These are phyloP conservation scores for Xylariaceae sp. DNA, from an alignment of 2,329 filamentous ascomycete species.

Conservation along the genomic window DNA sequence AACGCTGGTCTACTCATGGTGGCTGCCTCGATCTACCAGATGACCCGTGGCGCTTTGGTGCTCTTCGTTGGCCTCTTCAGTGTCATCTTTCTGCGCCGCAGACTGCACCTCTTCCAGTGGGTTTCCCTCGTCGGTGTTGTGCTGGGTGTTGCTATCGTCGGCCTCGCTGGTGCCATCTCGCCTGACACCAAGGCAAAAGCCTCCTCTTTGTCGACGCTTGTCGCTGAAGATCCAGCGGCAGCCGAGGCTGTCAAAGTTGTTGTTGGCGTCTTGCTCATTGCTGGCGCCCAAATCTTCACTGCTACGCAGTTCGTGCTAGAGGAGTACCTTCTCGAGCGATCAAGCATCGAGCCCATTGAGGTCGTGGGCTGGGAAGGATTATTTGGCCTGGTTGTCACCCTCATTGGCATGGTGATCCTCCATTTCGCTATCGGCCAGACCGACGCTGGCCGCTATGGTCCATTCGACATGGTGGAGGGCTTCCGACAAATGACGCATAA, in stretches of 20 bases:
- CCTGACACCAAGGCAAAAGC: constrained; percentile 56
- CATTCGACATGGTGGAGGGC: constrained; percentile 87
- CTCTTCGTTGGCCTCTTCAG: constrained; percentile 95
- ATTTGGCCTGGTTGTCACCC: constrained; percentile 80
- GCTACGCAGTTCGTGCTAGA: constrained; percentile 95
- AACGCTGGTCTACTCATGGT: constrained; percentile 93
- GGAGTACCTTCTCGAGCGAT: constrained; percentile 77
- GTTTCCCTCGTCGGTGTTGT: constrained; percentile 82
- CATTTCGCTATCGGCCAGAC: constrained; percentile 75
- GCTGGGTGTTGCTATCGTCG: constrained; percentile 81
- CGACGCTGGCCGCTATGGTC: constrained; percentile 68
- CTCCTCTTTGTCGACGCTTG: constrained; percentile 24
- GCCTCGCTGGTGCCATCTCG: constrained; percentile 80
- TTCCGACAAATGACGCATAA: constrained; percentile 75
- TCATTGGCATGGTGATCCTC: constrained; percentile 73
- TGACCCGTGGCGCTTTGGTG: constrained; percentile 92
- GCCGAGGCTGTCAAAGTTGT: constrained; percentile 61
- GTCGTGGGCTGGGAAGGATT: constrained; percentile 96
- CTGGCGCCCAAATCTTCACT: constrained; percentile 92
- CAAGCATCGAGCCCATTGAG: constrained; percentile 69
- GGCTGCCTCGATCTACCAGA: constrained; percentile 95
- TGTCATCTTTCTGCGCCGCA: constrained; percentile 80
- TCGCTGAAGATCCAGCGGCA: constrained; percentile 36
- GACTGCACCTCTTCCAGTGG: constrained; percentile 88
- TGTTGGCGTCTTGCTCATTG: constrained; percentile 84